Evolutionary conservation across 257 asterid species (phyloP).

Genomic region (Capsicum rhomboideum): DNA sequence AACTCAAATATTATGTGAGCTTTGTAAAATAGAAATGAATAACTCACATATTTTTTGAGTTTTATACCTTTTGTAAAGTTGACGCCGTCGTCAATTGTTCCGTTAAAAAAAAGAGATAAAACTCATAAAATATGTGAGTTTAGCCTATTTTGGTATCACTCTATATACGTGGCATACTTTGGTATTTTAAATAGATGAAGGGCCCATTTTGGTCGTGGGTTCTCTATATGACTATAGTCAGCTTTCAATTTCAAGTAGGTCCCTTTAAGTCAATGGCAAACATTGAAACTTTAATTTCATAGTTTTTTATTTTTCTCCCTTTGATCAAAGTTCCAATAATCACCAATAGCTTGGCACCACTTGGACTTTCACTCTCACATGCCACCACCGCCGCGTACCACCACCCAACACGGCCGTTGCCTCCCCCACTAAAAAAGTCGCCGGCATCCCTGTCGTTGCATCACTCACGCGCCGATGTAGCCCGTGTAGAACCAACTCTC

Average conservation of each 20-base stretch:
- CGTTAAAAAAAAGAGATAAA: too few species aligned
- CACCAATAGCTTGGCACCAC: constrained; percentile 28
- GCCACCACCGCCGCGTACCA: background rate
- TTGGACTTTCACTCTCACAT: constrained; percentile 9
- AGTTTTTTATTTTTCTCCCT: constrained; percentile 12
- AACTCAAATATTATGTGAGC: too few species aligned
- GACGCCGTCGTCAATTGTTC: too few species aligned
- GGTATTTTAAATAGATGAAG: too few species aligned
- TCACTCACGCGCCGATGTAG: background rate
- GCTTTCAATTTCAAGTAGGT: constrained; percentile 15
- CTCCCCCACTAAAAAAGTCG: background rate
- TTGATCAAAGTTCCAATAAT: constrained; percentile 38
- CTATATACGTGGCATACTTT: too few species aligned
- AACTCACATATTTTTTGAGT: too few species aligned
- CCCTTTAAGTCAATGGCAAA: constrained; percentile 43
- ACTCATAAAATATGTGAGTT: too few species aligned
- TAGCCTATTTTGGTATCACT: too few species aligned
- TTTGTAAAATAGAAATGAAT: too few species aligned
- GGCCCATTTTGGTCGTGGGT: too few species aligned
- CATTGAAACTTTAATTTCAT: constrained; percentile 30
- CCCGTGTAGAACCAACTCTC: background rate
- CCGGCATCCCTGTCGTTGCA: background rate
- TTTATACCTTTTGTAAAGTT: too few species aligned
- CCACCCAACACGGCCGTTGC: background rate
- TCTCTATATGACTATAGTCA: constrained; percentile 8